phyloP scores from a whole-genome alignment of 257 asterid species.

The Solanum virginianum region DNA sequence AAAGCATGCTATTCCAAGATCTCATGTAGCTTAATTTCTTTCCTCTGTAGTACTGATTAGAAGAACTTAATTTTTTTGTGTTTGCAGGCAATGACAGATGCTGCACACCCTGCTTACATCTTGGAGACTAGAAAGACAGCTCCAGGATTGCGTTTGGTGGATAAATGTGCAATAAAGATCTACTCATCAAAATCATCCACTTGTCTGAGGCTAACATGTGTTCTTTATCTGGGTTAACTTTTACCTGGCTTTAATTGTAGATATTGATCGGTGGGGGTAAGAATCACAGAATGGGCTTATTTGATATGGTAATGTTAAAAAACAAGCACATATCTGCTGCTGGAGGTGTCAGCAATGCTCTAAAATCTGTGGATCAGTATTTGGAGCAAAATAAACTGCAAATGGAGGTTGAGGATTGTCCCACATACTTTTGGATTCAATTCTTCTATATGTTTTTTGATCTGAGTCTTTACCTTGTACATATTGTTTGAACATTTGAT shows the following conservation, averaged over 20 bases:
- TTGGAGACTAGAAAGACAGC: conserved; percentile 96
- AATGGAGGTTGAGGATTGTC: conserved; percentile 81
- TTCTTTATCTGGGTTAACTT: not conserved
- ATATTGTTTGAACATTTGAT: not conserved
- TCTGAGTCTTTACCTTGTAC: not conserved
- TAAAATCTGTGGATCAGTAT: conserved; percentile 71
- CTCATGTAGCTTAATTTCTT: not conserved
- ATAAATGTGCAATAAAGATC: conserved; percentile 96
- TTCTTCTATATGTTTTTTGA: not conserved
- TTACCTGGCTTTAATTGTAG: conserved; percentile 18
- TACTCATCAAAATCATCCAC: conserved; percentile 2
- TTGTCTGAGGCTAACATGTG: not conserved
- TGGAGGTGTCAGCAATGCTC: conserved; percentile 71
- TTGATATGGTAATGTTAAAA: conserved; percentile 96
- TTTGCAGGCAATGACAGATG: conserved; percentile 86
- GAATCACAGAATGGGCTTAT: conserved; percentile 94
- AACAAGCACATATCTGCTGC: conserved; percentile 92
- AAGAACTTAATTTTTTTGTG: not conserved
- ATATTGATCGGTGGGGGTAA: conserved; percentile 90
- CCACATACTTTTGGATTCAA: not conserved
- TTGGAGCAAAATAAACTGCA: conserved; percentile 57
- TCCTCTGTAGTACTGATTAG: not conserved
- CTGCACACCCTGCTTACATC: conserved; percentile 76
- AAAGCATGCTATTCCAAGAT: not conserved
- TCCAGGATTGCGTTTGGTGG: conserved; percentile 92